Evolutionary conservation across 345 rosid species (phyloP).

Genomic region (Camelina sativa): DNA sequence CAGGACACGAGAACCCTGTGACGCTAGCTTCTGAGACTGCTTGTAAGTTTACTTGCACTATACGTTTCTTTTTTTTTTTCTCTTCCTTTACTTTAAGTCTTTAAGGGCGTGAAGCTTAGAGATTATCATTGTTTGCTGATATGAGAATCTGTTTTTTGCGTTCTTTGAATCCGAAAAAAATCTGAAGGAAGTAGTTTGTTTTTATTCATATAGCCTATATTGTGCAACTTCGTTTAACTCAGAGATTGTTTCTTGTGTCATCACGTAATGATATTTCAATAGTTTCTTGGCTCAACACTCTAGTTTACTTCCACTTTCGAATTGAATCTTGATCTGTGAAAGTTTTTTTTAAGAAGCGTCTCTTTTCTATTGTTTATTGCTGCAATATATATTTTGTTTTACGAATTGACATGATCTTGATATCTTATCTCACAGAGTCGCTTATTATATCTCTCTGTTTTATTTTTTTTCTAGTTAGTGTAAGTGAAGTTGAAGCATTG

Average conservation of each 20-base stretch:
- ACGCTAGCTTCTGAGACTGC: slow-evolving; percentile 90
- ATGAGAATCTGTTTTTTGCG: background rate
- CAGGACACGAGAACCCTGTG: slow-evolving; percentile 87
- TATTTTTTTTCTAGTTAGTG: slow-evolving; percentile 67
- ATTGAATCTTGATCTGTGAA: slow-evolving; percentile 21
- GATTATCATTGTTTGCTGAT: background rate
- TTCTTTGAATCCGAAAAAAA: background rate
- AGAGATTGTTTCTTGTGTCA: background rate
- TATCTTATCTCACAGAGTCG: background rate
- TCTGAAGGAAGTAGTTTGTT: background rate
- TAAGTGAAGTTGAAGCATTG: slow-evolving; percentile 95
- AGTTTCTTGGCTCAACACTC: slow-evolving; percentile 14
- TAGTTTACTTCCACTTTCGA: background rate
- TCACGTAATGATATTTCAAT: background rate
- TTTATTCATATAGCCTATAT: too few species aligned
- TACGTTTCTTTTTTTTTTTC: slow-evolving; percentile 29
- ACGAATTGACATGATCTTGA: background rate
- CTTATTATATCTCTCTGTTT: slow-evolving; percentile 3
- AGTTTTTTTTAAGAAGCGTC: slow-evolving; percentile 11
- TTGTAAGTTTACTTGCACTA: slow-evolving; percentile 60
- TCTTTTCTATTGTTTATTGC: slow-evolving; percentile 9
- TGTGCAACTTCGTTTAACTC: slow-evolving; percentile 8
- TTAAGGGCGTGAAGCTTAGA: background rate
- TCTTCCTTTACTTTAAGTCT: background rate
- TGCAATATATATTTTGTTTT: background rate